These are phyloP conservation scores for Starmerella riodocensis DNA, from an alignment of 805 yeast species.

Conservation along the genomic window DNA sequence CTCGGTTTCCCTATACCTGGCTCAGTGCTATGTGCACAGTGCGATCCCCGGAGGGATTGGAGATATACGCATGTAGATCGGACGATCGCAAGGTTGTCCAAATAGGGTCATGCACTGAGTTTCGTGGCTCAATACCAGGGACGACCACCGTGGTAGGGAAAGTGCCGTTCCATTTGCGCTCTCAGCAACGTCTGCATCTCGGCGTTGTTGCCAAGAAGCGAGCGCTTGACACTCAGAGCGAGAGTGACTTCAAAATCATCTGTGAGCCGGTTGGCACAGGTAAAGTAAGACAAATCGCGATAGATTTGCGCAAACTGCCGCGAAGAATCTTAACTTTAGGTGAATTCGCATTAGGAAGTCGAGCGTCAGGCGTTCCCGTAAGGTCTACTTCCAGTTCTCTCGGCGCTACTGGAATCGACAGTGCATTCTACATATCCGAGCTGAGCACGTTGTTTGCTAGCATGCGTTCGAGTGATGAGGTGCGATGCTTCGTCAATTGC, in stretches of 20 bases:
- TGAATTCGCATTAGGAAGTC: not conserved
- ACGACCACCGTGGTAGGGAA: no score
- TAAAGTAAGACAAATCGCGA: constrained; percentile 1
- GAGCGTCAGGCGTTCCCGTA: not conserved
- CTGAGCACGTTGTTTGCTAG: constrained; percentile 1
- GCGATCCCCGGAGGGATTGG: not conserved
- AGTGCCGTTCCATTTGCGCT: not conserved
- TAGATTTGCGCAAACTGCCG: constrained; percentile 10
- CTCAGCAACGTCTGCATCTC: not conserved
- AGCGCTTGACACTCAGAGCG: not conserved
- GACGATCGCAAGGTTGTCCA: not conserved
- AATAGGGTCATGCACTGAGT: not conserved
- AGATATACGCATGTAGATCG: not conserved
- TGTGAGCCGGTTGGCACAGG: not conserved
- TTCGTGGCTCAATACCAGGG: no score
- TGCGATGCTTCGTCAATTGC: not conserved
- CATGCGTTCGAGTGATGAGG: not conserved
- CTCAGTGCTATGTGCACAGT: not conserved
- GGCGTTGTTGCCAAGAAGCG: not conserved
- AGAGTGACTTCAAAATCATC: not conserved
- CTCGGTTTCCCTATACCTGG: not conserved
- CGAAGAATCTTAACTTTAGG: constrained; percentile 2
- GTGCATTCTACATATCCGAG: not conserved
- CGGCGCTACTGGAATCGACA: not conserved
- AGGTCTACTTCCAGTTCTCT: not conserved